Percentiles rank a stretch among this genome's conserved stretches.
Conservation (phyloP, 257 asterid genomes). For the Rubia yunnanensis region DNA sequence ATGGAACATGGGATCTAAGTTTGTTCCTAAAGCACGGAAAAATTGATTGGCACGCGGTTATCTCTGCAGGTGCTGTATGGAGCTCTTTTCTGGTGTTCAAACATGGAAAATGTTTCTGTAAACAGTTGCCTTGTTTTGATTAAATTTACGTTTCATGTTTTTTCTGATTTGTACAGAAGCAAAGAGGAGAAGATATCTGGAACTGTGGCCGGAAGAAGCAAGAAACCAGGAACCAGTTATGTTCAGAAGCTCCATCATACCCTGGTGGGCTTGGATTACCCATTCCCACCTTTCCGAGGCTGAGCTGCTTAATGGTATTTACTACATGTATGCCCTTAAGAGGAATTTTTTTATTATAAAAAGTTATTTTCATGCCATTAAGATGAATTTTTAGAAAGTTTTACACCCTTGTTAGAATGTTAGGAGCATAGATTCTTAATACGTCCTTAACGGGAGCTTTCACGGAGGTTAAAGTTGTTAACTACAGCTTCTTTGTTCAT, state of each 20-base stretch:
- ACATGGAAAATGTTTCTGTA: no score
- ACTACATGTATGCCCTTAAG: no score
- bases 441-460: no score
- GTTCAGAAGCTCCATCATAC: constrained; percentile 56
- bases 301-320: constrained; percentile 48
- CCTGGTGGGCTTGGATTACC: constrained; percentile 71
- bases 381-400: no score
- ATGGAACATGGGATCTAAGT: constrained; percentile 71
- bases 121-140: no score
- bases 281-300: constrained; percentile 68
- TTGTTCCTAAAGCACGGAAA: constrained; percentile 53
- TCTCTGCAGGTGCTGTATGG: constrained; percentile 39
- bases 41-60: constrained; percentile 67
- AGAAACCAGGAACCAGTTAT: constrained; percentile 49
- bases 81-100: background rate
- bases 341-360: no score
- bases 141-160: background rate
- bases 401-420: no score
- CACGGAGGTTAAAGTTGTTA: no score
- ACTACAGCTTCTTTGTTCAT: no score
- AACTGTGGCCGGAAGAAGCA: constrained; percentile 52
- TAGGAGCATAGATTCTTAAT: no score
- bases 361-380: no score
- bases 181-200: constrained; percentile 48
- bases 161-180: constrained; percentile 33